Percentiles rank a stretch among this genome's conserved stretches.
phyloP scores from a whole-genome alignment of 192 early-diverging fungal species.

The Globomyces pollinis-pini region DNA sequence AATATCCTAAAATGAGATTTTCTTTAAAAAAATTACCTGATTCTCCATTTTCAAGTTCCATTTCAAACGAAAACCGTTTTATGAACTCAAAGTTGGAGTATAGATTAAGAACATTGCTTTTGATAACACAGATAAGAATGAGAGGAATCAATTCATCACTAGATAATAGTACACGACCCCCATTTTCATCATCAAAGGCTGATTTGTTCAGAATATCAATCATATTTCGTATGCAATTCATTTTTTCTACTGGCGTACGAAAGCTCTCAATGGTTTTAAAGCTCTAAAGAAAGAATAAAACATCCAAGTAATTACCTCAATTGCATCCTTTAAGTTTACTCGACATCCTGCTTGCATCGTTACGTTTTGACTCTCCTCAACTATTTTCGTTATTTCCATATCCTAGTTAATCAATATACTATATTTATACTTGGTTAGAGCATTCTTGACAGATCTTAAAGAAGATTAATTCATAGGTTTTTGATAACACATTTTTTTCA shows the following conservation, averaged over 20 bases:
- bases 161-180: constrained; percentile 4
- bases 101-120: constrained; percentile 27
- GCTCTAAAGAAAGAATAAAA: not conserved
- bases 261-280: constrained; percentile 19
- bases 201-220: constrained; percentile 17
- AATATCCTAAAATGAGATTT: constrained; percentile 7
- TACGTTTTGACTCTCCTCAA: constrained; percentile 6
- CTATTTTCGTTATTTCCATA: constrained; percentile 4
- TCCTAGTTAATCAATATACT: constrained; percentile 9
- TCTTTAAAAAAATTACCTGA: no score
- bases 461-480: constrained; percentile 29
- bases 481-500: constrained; percentile 26
- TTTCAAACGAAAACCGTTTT: constrained; percentile 28
- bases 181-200: not conserved
- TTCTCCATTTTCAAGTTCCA: constrained; percentile 24
- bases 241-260: constrained; percentile 31
- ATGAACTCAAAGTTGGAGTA: constrained; percentile 26
- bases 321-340: constrained; percentile 1
- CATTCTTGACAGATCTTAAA: constrained; percentile 15
- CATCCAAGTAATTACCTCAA: not conserved
- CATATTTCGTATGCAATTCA: constrained; percentile 22
- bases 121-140: constrained; percentile 22
- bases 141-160: constrained; percentile 28
- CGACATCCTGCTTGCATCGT: constrained; percentile 17
- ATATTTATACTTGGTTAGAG: not conserved